Base-by-base conservation (phyloP, 148 eudicot species). In the Fagopyrum tataricum region DNA sequence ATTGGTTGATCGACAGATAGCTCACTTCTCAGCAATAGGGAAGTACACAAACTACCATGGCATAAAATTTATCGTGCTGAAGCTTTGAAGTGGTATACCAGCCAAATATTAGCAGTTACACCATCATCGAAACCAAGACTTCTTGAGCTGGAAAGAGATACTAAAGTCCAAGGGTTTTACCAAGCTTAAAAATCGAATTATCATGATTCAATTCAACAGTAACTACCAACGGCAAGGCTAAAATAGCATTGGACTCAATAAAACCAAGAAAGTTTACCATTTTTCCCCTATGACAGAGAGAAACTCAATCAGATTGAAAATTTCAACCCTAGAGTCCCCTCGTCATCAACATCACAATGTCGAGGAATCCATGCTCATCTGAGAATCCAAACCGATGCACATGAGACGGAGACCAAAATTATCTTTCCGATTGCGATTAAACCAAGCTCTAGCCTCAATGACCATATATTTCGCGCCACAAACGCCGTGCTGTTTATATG, bases 271-370 rank as follows among this genome's bases (percentile, higher is more conserved):
- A n/a, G n/a, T 18, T 53, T 55, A 55, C 61, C 61, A 55, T 55
- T 8, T 46, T 55, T 55, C 61, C 61, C 61, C 61, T 20, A 4
- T 55, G 24, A 55, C 61, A 59, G 67, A 61, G 67, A 61, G 67
- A 61, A 61, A 61, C 67, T 61, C 67, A 61, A 61, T 61, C 67
- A 61, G 67, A 61, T 61, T 61, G 67, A 61, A 61, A 61, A 12
- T 26, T 61, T 61, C 67, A 61, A 61, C 67, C 67, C 67, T 61
- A 61, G 67, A 61, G 67, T 61, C 67, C 67, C 67, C 67, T 61
- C 67, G 40, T 61, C 67, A 31, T 61, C 67, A 61, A 61, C 41
- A 61, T 61, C 41, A 61, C 67, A 61, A 61, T 61, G 40, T 14
- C n/a, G 67, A 61, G 17, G 41, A 61, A 61, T 13, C 14, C 67